Conservation (phyloP, 129 eudicot species). For the Logfia minima region DNA sequence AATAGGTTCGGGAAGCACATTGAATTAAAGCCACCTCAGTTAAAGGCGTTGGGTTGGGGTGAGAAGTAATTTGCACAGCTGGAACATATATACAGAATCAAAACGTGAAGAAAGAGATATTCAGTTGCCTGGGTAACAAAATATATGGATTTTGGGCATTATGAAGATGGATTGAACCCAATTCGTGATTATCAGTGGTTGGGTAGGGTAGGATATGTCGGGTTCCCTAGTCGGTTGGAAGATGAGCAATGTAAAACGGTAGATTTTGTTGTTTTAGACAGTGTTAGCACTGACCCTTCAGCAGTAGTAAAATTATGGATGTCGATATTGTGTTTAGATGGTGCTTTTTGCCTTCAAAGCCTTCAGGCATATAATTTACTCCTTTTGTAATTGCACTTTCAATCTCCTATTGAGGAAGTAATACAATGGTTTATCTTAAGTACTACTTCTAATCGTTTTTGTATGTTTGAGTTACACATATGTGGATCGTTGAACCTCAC, state of each 20-base stretch:
- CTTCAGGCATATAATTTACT: background rate
- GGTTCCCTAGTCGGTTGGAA: background rate
- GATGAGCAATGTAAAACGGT: background rate
- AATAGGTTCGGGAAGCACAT: constrained; percentile 79
- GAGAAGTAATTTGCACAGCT: constrained; percentile 14
- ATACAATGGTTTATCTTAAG: background rate
- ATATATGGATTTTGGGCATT: background rate
- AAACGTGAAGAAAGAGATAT: background rate
- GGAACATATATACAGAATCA: constrained; percentile 9
- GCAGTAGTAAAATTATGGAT: background rate
- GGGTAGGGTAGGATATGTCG: background rate
- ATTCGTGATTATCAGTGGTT: background rate
- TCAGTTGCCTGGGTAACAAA: constrained; percentile 1
- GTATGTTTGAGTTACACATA: background rate
- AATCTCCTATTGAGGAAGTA: background rate
- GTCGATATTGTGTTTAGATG: background rate
- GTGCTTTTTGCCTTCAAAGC: background rate
- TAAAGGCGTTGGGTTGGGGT: constrained; percentile 75
- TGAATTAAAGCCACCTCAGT: constrained; percentile 63
- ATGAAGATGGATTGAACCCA: constrained; percentile 3
- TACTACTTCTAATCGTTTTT: background rate
- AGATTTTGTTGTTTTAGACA: constrained; percentile 16
- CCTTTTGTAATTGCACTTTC: background rate
- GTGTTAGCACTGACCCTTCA: background rate
- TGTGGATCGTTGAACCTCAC: background rate